Evolutionary conservation across 208 protist genomes (phyloP).

Genomic region (Crithidia expoeki): DNA sequence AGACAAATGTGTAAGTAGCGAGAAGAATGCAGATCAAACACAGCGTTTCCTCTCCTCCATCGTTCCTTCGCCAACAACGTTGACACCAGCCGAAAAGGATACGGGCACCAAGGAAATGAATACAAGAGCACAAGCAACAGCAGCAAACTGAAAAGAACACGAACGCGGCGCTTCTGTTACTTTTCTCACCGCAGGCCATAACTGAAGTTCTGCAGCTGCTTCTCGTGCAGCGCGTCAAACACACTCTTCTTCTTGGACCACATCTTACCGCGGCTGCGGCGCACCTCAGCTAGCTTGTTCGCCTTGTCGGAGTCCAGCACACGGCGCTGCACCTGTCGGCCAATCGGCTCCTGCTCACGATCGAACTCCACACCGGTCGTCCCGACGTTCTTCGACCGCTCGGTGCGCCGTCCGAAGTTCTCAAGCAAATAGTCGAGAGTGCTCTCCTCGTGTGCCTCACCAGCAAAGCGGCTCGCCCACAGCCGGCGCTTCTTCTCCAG

Average conservation of each 20-base stretch:
- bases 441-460: conserved; percentile 83
- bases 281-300: conserved; percentile 75
- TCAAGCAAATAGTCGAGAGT: conserved; percentile 91
- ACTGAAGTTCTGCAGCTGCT: conserved; percentile 86
- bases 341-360: conserved; percentile 91
- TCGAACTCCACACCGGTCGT: conserved; percentile 89
- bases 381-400: conserved; percentile 65
- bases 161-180: conserved; percentile 13
- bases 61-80: neutral
- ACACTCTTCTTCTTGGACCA: conserved; percentile 87
- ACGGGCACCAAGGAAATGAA: neutral
- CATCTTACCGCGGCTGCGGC: conserved; percentile 77
- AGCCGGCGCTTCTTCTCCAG: conserved; percentile 80
- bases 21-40: neutral
- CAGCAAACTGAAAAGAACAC: conserved; percentile 9
- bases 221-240: conserved; percentile 85
- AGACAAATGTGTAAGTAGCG: conserved; percentile 11
- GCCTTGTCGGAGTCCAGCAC: conserved; percentile 86
- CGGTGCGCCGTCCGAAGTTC: conserved; percentile 86
- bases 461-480: conserved; percentile 85
- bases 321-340: conserved; percentile 87
- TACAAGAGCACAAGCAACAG: neutral
- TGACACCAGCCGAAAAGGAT: neutral
- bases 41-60: neutral
- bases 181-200: conserved; percentile 85